Evolutionary conservation across 345 rosid genomes (phyloP).

Genomic region (Eucalyptus pauciflora): DNA sequence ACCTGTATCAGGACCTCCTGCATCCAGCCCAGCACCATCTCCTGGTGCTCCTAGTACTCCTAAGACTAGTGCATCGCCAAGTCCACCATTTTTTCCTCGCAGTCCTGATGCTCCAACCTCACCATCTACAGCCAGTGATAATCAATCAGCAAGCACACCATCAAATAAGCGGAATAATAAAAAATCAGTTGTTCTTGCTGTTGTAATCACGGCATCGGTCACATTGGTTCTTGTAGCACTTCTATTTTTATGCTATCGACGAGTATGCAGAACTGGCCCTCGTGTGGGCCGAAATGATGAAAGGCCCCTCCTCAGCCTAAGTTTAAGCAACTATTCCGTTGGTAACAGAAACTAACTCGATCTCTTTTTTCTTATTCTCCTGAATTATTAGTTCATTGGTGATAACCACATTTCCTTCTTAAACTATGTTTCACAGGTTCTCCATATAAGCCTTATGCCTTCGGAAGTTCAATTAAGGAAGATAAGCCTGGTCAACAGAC

Average conservation of each 20-base stretch:
- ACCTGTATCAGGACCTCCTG: constrained; percentile 9
- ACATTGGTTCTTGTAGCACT: constrained; percentile 58
- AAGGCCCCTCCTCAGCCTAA: constrained; percentile 81
- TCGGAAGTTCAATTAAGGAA: constrained; percentile 37
- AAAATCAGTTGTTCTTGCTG: constrained; percentile 50
- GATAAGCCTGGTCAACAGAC: constrained; percentile 31
- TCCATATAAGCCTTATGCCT: constrained; percentile 20
- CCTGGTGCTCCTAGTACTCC: not conserved
- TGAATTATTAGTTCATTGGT: not conserved
- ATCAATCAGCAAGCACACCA: constrained; percentile 1
- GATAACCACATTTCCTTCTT: not conserved
- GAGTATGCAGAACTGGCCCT: constrained; percentile 24
- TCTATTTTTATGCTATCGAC: constrained; percentile 51
- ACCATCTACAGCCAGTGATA: not conserved
- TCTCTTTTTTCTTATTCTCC: not conserved
- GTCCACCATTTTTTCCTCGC: constrained; percentile 6
- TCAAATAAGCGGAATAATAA: constrained; percentile 2
- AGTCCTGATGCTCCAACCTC: constrained; percentile 6
- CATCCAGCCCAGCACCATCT: not conserved
- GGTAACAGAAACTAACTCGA: constrained; percentile 20
- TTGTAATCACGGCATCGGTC: constrained; percentile 55
- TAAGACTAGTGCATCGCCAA: not conserved
- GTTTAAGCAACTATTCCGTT: constrained; percentile 52
- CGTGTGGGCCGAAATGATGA: constrained; percentile 55
- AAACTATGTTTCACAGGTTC: constrained; percentile 45